Evolutionary conservation across 345 rosid genomes (phyloP), one percentile per base, ranked within the genome.

Genomic region (Combretum micranthum): DNA sequence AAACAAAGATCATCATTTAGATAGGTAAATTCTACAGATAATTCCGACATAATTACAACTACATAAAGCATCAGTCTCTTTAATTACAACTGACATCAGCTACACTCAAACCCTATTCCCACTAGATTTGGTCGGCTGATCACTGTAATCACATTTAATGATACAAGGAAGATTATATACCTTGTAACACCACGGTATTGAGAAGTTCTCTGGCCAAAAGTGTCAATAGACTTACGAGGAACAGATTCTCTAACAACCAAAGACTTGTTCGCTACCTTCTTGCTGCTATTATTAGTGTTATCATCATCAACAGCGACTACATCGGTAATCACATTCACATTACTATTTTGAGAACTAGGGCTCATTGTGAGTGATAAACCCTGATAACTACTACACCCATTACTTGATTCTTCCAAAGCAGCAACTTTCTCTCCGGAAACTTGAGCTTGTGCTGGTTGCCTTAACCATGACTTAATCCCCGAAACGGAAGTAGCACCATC

Each of bases 101-200:
- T 3, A 25, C 32, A 25, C 32, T 25, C 32, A 25, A 7, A 25
- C 32, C 6, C 6, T 25, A 25, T 25, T 25, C 32, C 32, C 32
- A 25, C 6, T 25, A 25, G 32, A 25, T 25, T 3, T 7, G 6
- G 32, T 25, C 32, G 4, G 3, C 32, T 25, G 6, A 25, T 25
- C 32, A 7, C 32, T 25, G 32, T 25, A 0, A 25, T 25, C 6
- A 7, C 6, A 25, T 7, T 25, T 25, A 21, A 45, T 45, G 1
- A 5, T 9, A 3, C 10, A 47, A 21, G 17, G 15, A n/a, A 10
- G 19, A 11, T 6, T 47, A 13, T 55, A 5, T 52, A 83, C 98
- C 88, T 91, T 15, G 98, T 91, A 14, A 91, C 98, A n/a, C 98
- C 98, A 53, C 98, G 86, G 72, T 84, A 91, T 64, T 78, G 92